Evolutionary conservation across 441 rosid species (phyloP).

Genomic region (Cnidoscolus chayamansa): DNA sequence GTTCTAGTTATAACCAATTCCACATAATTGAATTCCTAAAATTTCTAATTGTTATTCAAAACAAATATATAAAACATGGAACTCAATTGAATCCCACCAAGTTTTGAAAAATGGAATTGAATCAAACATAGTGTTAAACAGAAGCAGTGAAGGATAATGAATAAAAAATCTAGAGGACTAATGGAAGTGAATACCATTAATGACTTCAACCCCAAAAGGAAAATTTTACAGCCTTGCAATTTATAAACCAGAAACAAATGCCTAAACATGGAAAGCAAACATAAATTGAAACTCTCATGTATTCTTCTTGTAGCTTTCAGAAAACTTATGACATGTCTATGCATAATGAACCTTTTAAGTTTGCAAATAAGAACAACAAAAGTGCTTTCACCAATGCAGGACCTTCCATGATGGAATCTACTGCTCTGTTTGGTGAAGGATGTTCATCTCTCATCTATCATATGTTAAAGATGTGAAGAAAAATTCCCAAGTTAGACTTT

Average conservation of each 20-base stretch:
- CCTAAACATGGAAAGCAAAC: too few species aligned
- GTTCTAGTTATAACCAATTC: too few species aligned
- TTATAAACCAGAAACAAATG: neutral
- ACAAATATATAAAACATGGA: too few species aligned
- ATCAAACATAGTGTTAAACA: too few species aligned
- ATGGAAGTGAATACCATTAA: too few species aligned
- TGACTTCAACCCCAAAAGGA: neutral
- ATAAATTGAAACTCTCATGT: neutral
- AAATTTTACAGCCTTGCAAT: neutral
- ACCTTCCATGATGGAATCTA: neutral
- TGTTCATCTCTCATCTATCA: neutral
- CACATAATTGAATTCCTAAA: too few species aligned
- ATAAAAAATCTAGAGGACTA: too few species aligned
- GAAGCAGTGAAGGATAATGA: too few species aligned
- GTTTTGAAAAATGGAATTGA: too few species aligned
- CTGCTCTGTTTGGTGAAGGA: neutral
- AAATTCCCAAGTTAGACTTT: neutral
- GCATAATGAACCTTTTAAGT: slow-evolving; percentile 5
- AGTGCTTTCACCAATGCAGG: neutral
- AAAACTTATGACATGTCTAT: neutral
- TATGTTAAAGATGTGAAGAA: neutral
- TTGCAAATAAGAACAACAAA: neutral
- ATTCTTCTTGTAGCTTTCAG: neutral
- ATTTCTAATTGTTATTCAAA: too few species aligned
- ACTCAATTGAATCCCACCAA: too few species aligned